These are phyloP conservation scores for Bacidia gigantensis DNA, from an alignment of 495 filamentous ascomycete genomes.

Conservation along the genomic window DNA sequence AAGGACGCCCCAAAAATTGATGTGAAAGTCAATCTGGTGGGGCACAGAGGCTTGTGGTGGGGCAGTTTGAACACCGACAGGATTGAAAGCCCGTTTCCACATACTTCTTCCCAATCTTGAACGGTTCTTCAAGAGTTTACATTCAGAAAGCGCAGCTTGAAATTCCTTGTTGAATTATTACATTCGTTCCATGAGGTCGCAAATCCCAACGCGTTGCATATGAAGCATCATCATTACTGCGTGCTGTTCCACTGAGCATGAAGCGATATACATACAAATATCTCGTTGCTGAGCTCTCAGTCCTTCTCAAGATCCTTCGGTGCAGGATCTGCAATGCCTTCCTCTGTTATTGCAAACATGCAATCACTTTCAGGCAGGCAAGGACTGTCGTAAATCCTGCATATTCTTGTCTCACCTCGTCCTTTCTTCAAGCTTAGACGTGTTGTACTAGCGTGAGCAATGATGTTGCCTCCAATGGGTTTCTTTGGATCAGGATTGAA, in stretches of 20 bases:
- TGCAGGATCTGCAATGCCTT: slow-evolving; percentile 89
- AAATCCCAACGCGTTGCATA: background rate
- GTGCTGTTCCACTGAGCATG: background rate
- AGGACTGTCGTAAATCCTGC: slow-evolving; percentile 97
- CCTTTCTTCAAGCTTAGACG: slow-evolving; percentile 86
- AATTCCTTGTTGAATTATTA: too few species aligned
- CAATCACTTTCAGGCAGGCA: slow-evolving; percentile 94
- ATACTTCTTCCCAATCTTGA: too few species aligned
- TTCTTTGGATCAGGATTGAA: slow-evolving; percentile 99
- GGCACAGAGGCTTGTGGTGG: background rate
- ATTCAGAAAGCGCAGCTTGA: too few species aligned
- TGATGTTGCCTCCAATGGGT: slow-evolving; percentile 96
- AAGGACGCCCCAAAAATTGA: too few species aligned
- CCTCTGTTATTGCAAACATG: slow-evolving; percentile 91
- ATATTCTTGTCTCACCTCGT: slow-evolving; percentile 84
- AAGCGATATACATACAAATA: background rate
- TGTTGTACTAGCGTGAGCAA: slow-evolving; percentile 92
- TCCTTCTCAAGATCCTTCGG: slow-evolving; percentile 92
- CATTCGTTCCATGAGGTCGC: too few species aligned
- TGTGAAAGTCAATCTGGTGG: slow-evolving; percentile 6
- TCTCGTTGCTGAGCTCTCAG: slow-evolving; percentile 7
- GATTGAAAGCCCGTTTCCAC: too few species aligned
- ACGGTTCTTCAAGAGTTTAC: too few species aligned
- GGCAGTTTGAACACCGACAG: background rate
- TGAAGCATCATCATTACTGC: background rate